Evolutionary conservation across 192 early-diverging fungal genomes (phyloP).

Genomic region (Diversispora epigaea): DNA sequence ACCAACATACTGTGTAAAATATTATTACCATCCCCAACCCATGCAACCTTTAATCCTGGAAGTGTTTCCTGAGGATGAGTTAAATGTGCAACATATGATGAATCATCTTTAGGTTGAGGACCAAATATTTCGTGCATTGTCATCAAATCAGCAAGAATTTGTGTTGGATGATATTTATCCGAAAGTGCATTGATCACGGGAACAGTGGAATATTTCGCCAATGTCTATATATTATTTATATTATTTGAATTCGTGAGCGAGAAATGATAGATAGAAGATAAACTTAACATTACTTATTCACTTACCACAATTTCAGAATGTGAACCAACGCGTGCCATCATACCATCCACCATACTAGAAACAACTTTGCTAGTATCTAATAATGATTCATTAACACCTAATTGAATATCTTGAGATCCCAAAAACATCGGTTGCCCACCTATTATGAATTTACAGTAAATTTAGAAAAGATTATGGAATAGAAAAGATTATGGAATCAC

Average conservation of each 20-base stretch:
- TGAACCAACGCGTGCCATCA: constrained; percentile 89
- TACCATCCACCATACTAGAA: constrained; percentile 93
- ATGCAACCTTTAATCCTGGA: constrained; percentile 80
- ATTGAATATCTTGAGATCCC: constrained; percentile 92
- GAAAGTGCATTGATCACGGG: constrained; percentile 97
- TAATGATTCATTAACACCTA: constrained; percentile 93
- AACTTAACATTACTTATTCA: not conserved
- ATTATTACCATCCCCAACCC: constrained; percentile 99
- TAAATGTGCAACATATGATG: constrained; percentile 45
- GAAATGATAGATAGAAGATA: not conserved
- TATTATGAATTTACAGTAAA: constrained; percentile 20
- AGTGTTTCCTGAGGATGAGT: constrained; percentile 58
- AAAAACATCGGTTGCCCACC: constrained; percentile 97
- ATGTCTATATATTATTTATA: constrained; percentile 46
- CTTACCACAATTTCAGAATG: constrained; percentile 85
- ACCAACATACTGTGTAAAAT: constrained; percentile 89
- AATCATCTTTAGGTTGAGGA: constrained; percentile 34
- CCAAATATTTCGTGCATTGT: constrained; percentile 84
- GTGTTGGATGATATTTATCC: constrained; percentile 93
- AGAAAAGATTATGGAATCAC: no score
- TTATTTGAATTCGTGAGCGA: not conserved
- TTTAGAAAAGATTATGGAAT: no score
- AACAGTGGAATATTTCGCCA: constrained; percentile 84
- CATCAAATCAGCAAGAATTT: constrained; percentile 94
- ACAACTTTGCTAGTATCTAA: constrained; percentile 88